Percentiles rank a stretch among this genome's conserved stretches.
phyloP scores from a whole-genome alignment of 2,329 filamentous ascomycete genomes.

The Amphichorda felina region DNA sequence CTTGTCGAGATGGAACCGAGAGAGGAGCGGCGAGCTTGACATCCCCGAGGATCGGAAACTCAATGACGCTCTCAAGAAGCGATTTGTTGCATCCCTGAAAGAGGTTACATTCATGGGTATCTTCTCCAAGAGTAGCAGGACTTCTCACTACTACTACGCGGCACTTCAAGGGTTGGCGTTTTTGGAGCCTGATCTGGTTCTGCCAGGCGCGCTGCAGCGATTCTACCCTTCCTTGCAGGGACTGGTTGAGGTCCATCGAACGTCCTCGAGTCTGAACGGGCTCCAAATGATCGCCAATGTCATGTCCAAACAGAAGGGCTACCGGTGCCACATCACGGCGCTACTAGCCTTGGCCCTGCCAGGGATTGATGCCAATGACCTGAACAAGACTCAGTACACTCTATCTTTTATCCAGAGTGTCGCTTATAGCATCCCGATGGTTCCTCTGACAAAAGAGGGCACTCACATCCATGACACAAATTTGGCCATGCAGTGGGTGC shows the following conservation, averaged over 20 bases:
- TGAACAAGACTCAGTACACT: conserved; percentile 92
- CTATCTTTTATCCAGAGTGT: conserved; percentile 92
- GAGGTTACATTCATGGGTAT: conserved; percentile 98
- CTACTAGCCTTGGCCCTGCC: conserved; percentile 85
- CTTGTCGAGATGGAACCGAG: conserved; percentile 93
- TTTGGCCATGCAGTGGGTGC: conserved; percentile 86
- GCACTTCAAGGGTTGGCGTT: conserved; percentile 83
- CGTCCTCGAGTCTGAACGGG: conserved; percentile 83
- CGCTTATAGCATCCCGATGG: conserved; percentile 90
- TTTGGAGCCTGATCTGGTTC: conserved; percentile 79
- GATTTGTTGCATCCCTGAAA: conserved; percentile 79
- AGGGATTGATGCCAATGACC: conserved; percentile 93
- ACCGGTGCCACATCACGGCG: conserved; percentile 89
- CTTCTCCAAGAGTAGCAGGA: conserved; percentile 87
- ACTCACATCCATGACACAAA: conserved; percentile 59
- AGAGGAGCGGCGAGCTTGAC: conserved; percentile 85
- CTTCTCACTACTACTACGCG: conserved; percentile 84
- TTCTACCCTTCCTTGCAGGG: conserved; percentile 97
- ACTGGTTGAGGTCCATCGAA: conserved; percentile 91
- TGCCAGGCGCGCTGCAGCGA: conserved; percentile 85
- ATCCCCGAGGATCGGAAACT: conserved; percentile 70
- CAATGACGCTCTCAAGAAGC: conserved; percentile 67
- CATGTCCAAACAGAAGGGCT: conserved; percentile 90
- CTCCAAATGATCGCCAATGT: conserved; percentile 85
- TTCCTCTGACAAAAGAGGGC: conserved; percentile 52